These are phyloP conservation scores for Venturiaceae sp. DNA, from an alignment of 2,329 filamentous ascomycete genomes.

Conservation along the genomic window DNA sequence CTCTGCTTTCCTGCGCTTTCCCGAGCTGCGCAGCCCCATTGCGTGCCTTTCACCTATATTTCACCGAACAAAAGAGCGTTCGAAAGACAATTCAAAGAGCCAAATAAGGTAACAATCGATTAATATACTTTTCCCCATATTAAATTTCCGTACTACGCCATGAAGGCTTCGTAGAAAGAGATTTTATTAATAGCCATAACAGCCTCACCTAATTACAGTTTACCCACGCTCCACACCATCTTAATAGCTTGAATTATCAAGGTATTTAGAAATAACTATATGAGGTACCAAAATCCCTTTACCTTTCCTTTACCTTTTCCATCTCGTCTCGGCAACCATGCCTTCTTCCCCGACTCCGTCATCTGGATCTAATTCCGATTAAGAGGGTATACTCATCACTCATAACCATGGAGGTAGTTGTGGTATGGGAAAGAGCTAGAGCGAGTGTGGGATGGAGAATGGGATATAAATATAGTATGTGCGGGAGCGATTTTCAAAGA, in stretches of 20 bases:
- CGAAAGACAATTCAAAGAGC: not conserved
- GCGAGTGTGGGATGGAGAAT: too few relatives aligned
- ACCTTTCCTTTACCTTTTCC: not conserved
- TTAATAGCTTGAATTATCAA: not conserved
- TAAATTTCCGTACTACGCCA: not conserved
- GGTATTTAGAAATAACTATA: not conserved
- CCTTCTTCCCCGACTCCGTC: too few relatives aligned
- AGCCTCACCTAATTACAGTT: not conserved
- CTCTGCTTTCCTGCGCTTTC: not conserved
- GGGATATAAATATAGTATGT: too few relatives aligned
- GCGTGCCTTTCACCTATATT: not conserved
- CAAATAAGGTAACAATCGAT: not conserved
- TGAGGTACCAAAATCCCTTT: not conserved
- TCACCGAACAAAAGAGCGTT: not conserved
- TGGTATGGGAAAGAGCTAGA: too few relatives aligned
- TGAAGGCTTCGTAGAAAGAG: not conserved
- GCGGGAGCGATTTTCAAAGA: too few relatives aligned
- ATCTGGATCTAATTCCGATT: too few relatives aligned
- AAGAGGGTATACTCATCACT: too few relatives aligned
- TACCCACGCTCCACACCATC: not conserved
- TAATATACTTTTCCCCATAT: not conserved
- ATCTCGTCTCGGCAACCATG: not conserved
- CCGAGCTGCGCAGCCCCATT: not conserved
- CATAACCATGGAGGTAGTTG: too few relatives aligned
- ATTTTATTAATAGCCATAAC: not conserved